Conservation (phyloP, 805 yeast genomes). For the Yarrowia sp. region DNA sequence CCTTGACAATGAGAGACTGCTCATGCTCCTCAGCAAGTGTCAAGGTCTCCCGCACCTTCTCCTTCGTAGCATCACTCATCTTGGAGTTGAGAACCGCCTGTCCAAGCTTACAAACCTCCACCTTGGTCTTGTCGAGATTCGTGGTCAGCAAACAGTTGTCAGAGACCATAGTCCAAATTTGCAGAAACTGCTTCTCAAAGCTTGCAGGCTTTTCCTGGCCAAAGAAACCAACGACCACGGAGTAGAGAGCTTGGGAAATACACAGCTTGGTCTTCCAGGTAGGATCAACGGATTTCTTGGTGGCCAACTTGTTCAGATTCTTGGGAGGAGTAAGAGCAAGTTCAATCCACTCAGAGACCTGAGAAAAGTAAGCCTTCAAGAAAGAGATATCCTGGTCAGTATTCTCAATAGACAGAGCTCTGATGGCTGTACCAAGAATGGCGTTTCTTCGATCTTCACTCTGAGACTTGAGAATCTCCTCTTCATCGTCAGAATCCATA, state of each 20-base stretch:
- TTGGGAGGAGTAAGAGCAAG: slow-evolving; percentile 19
- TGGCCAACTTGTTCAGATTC: slow-evolving; percentile 25
- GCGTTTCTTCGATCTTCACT: slow-evolving; percentile 23
- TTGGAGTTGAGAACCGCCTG: slow-evolving; percentile 35
- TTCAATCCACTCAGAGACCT: slow-evolving; percentile 24
- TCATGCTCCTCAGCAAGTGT: slow-evolving; percentile 21
- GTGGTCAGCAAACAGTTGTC: slow-evolving; percentile 18
- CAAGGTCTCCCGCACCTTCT: slow-evolving; percentile 24
- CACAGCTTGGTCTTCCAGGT: slow-evolving; percentile 33
- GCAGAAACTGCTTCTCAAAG: slow-evolving; percentile 15
- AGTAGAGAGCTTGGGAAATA: slow-evolving; percentile 13
- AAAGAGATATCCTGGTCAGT: slow-evolving; percentile 11
- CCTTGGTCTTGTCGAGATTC: slow-evolving; percentile 27
- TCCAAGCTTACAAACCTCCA: slow-evolving; percentile 30
- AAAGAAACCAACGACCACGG: slow-evolving; percentile 25
- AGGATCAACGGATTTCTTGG: slow-evolving; percentile 26
- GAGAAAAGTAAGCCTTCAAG: slow-evolving; percentile 7
- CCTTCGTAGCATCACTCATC: slow-evolving; percentile 8
- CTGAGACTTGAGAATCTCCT: slow-evolving; percentile 17
- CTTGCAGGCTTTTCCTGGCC: not conserved
- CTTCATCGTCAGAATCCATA: slow-evolving; percentile 27
- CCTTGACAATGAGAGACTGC: slow-evolving; percentile 36
- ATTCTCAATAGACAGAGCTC: slow-evolving; percentile 26
- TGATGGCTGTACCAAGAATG: slow-evolving; percentile 19
- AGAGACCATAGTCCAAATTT: slow-evolving; percentile 11